Base-by-base conservation (phyloP, 2,329 filamentous ascomycete genomes). In the Hymenotorrendiella dingleyae region DNA sequence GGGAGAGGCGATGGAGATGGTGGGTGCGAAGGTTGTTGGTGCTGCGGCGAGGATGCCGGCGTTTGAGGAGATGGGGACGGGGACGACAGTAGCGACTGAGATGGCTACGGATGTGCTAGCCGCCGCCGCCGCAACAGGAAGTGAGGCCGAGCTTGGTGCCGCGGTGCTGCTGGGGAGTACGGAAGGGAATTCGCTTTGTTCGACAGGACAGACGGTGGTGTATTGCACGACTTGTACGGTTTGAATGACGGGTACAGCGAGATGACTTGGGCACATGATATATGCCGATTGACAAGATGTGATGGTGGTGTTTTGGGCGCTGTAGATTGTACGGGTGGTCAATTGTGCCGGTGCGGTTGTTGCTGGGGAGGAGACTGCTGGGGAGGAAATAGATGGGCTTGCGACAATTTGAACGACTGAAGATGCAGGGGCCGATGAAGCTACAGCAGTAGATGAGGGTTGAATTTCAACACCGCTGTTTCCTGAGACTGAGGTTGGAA, bases 151-250 rank as follows among this genome's bases (percentile, higher is more conserved):
- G 14, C 9, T 10, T 3, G 16, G 30, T 33, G 14, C 28, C 14
- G 22, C 21, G 20, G 20, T 34, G 2, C 33, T n/a, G 17, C 19
- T n/a, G 21, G 36, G 30, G 8, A 36, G 40, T 4, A 16, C 19
- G 4, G 26, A 11, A 9, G 43, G 43, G 22, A 41, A 41, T 10
- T 10, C 12, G 4, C 24, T 24, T 33, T 45, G 37, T 1, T 22
- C 20, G 3, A 43, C 36, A 2, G 49, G 46, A 37, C 44, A 52
- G 5, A 49, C 37, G 5, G 45, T 48, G 8, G 45, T 48, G 34
- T 48, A 46, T 28, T 41, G 22, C 16, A 43, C 26, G 19, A 48
- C 41, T 4, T 36, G 19, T 7, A 41, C 26, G 6, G 33, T 38
- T 27, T 41, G 19, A 9, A 45, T 27, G 16, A 45, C n/a, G 14